Evolutionary conservation across 352 stramenopile genomes (phyloP).

Genomic region (Globisporangium spiculum): DNA sequence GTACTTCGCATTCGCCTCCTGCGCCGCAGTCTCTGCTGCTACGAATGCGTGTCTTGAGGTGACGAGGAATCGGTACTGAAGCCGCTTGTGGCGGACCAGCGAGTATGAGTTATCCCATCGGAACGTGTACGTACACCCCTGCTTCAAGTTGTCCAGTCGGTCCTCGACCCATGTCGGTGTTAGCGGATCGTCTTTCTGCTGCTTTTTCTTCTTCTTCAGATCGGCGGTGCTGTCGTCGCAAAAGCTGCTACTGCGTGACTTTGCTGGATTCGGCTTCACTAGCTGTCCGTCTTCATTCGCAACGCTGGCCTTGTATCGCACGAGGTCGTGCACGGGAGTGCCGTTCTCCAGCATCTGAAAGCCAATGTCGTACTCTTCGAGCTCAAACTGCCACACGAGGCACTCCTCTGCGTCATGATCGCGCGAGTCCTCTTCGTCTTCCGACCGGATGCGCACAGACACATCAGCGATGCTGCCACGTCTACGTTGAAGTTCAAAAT

Average conservation of each 20-base stretch:
- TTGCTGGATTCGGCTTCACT: not conserved
- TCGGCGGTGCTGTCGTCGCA: not conserved
- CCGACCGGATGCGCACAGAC: constrained; percentile 27
- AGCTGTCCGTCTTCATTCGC: not conserved
- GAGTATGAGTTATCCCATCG: constrained; percentile 81
- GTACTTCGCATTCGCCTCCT: constrained; percentile 33
- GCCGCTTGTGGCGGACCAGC: constrained; percentile 58
- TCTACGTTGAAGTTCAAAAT: constrained; percentile 15
- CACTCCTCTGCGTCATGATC: constrained; percentile 28
- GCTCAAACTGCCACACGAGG: constrained; percentile 61
- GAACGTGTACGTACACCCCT: constrained; percentile 47
- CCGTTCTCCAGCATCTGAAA: constrained; percentile 61
- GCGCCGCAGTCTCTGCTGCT: constrained; percentile 46
- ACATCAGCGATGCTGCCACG: constrained; percentile 53
- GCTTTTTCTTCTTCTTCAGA: not conserved
- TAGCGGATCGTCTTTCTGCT: not conserved
- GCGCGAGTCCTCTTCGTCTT: constrained; percentile 9
- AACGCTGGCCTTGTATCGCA: constrained; percentile 32
- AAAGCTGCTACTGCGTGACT: constrained; percentile 10
- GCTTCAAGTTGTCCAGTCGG: constrained; percentile 26
- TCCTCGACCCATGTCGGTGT: constrained; percentile 29
- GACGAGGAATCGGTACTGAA: constrained; percentile 56
- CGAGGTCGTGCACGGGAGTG: constrained; percentile 25
- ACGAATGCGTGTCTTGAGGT: constrained; percentile 35
- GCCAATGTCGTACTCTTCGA: constrained; percentile 58